phyloP scores from a whole-genome alignment of 2,329 filamentous ascomycete genomes.

The Aspergillus clavatus region DNA sequence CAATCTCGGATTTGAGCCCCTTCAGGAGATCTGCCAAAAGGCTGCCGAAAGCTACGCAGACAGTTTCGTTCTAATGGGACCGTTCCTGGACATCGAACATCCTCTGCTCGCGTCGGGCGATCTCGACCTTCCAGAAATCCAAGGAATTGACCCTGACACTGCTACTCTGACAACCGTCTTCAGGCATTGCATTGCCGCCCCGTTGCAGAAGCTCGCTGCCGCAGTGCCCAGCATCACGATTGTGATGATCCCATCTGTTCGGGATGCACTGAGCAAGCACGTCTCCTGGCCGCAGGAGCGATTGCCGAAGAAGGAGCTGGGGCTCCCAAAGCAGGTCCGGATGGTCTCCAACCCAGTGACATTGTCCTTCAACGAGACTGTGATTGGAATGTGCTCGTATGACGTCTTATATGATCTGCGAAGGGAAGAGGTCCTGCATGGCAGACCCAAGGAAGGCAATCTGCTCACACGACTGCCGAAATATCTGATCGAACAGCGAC shows the following conservation, averaged over 20 bases:
- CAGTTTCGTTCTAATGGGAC: constrained; percentile 72
- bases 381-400: constrained; percentile 75
- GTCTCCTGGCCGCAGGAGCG: constrained; percentile 80
- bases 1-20: constrained; percentile 82
- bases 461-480: constrained; percentile 66
- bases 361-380: constrained; percentile 78
- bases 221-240: constrained; percentile 75
- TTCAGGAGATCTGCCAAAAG: constrained; percentile 73
- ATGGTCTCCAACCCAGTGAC: constrained; percentile 90
- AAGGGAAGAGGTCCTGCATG: constrained; percentile 64
- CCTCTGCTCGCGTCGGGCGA: constrained; percentile 77
- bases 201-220: constrained; percentile 64
- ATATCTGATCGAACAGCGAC: constrained; percentile 81
- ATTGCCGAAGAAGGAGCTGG: constrained; percentile 66
- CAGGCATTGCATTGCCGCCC: constrained; percentile 69
- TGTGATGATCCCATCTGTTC: constrained; percentile 74
- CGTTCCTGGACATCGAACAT: constrained; percentile 89
- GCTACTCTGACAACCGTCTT: constrained; percentile 80
- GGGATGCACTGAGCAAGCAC: constrained; percentile 75
- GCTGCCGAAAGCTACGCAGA: constrained; percentile 73
- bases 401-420: constrained; percentile 79
- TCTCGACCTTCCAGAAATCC: constrained; percentile 67
- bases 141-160: constrained; percentile 66
- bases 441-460: constrained; percentile 53
- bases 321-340: constrained; percentile 68